Base-by-base conservation (phyloP, 768 basidiomycete species). In the Calocybe gangraenosa region DNA sequence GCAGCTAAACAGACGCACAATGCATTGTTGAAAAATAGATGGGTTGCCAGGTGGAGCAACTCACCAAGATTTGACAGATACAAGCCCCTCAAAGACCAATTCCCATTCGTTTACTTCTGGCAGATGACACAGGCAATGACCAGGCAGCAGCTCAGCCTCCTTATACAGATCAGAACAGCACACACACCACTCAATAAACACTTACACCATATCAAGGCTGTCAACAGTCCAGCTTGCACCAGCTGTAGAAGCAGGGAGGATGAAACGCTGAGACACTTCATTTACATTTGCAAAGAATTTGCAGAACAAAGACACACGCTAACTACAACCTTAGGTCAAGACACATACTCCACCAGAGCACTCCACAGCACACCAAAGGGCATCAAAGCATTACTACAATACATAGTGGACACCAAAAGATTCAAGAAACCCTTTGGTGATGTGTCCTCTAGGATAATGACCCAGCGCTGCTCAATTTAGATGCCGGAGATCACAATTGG, bases 231-330 rank as follows among this genome's bases (percentile, higher is more conserved):
- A 6, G 22, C 31, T 3, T 71, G 67, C 52, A 43, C 49, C 1
- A 33, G 41, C 7, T 69, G 68, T 53, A 19, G 40, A 0, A 10
- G 37, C 0, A 25, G n/a, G 1, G 22, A 18, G 1, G 21, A 36
- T 7, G 68, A 70, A 41, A 64, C 62, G 7, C 49, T 64, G 0
- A 25, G 40, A 1, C 67, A 68, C 43, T 67, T 45, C 44, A 46
- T 68, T 3, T 38, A 60, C 15, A 11, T 51, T 7, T 70, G 67
- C 59, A 47, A 40, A 37, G 49, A 41, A n/a, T 61, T 62, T 40
- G 19, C 2, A 4, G 3, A 40, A 15, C 18, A 22, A 30, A 3
- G 30, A 34, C 21, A 5, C 15, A 18, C 21, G 3, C 2, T 42
- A 13, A 18, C 17, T 3, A 14, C 3, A 4, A 15, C 3, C 2